Conservation (phyloP, 192 early-diverging fungal species). For the Podila epigama region DNA sequence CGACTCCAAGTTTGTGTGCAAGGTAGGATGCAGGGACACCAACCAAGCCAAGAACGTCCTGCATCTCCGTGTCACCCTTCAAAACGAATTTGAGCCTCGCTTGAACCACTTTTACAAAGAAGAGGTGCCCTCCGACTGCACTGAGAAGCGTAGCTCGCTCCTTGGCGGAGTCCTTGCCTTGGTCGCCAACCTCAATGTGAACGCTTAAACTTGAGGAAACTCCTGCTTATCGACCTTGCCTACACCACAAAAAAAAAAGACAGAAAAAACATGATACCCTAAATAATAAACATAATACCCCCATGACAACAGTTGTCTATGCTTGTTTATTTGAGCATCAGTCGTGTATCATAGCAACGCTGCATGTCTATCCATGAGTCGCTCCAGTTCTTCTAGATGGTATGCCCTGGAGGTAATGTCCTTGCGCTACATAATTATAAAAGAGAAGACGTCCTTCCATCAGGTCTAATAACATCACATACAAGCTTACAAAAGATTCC, state of each 20-base stretch:
- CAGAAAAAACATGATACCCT: neutral
- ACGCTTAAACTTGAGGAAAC: neutral
- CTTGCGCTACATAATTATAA: conserved; percentile 15
- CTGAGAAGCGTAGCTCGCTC: neutral
- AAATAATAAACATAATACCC: neutral
- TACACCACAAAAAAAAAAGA: neutral
- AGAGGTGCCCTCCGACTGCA: conserved; percentile 4
- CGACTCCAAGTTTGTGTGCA: conserved; percentile 8
- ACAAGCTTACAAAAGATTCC: neutral
- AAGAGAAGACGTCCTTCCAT: neutral
- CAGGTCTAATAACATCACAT: neutral
- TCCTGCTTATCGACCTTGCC: too few relatives aligned
- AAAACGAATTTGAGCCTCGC: conserved; percentile 7
- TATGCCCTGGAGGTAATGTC: conserved; percentile 18
- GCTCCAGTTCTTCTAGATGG: conserved; percentile 33
- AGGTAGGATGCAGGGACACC: conserved; percentile 1
- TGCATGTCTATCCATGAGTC: conserved; percentile 39
- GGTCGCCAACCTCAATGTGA: neutral
- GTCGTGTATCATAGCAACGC: conserved; percentile 32
- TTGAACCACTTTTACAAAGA: conserved; percentile 3
- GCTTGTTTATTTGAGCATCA: conserved; percentile 2
- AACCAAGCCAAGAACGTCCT: conserved; percentile 1
- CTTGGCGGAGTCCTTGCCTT: conserved; percentile 1
- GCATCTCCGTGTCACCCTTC: conserved; percentile 1
- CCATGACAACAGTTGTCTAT: neutral